Percentiles rank a stretch among this genome's conserved stretches.
These are phyloP conservation scores for Leccinellum luteum DNA, from an alignment of 768 basidiomycete genomes.

Conservation along the genomic window DNA sequence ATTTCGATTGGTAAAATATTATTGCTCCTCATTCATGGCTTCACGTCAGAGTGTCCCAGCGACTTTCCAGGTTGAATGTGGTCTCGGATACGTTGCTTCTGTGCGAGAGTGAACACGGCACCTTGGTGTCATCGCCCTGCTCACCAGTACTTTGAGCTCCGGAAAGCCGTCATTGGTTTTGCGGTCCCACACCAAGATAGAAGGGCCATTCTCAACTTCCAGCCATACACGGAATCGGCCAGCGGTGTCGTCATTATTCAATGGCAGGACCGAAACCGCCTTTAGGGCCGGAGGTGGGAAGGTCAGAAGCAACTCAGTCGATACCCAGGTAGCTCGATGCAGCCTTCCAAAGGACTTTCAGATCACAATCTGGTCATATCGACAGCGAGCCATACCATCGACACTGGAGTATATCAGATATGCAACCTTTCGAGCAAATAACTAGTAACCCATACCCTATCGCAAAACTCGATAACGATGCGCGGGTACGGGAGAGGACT, in stretches of 20 bases:
- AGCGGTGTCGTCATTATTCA: slow-evolving; percentile 76
- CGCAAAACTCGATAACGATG: slow-evolving; percentile 90
- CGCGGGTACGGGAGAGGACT: slow-evolving; percentile 45
- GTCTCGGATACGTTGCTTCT: slow-evolving; percentile 92
- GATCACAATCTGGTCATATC: neutral
- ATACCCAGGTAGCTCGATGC: slow-evolving; percentile 90
- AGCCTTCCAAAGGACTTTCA: slow-evolving; percentile 51
- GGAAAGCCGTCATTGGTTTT: slow-evolving; percentile 92
- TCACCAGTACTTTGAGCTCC: slow-evolving; percentile 79
- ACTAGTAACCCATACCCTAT: slow-evolving; percentile 55
- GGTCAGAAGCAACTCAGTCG: slow-evolving; percentile 87
- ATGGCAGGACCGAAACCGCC: slow-evolving; percentile 69
- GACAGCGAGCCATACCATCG: slow-evolving; percentile 59
- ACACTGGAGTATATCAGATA: slow-evolving; percentile 46
- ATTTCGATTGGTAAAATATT: neutral
- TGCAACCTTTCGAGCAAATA: neutral
- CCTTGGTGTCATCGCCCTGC: slow-evolving; percentile 24
- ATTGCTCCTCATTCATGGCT: slow-evolving; percentile 19
- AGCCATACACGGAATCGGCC: slow-evolving; percentile 94
- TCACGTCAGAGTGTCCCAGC: slow-evolving; percentile 86
- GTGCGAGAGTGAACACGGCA: slow-evolving; percentile 10
- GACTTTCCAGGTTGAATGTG: slow-evolving; percentile 75
- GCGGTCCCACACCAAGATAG: slow-evolving; percentile 78
- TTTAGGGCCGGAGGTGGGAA: slow-evolving; percentile 78
- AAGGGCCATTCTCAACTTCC: slow-evolving; percentile 33